Percentiles rank a stretch among this genome's conserved stretches.
phyloP scores from a whole-genome alignment of 2,329 filamentous ascomycete species.

The Phialemoniopsis sp. region DNA sequence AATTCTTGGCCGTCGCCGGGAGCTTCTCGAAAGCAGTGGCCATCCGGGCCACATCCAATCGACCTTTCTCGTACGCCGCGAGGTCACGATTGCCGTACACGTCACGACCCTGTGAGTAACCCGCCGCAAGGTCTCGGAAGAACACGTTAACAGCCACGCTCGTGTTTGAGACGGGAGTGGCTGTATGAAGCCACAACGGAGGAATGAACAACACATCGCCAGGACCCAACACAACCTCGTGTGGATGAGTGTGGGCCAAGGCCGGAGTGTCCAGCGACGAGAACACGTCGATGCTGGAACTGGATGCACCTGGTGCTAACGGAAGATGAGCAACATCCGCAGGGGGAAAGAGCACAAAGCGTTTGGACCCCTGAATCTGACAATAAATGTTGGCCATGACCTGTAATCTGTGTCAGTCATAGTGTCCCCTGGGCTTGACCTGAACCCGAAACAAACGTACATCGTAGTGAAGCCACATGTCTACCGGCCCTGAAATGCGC shows the following conservation, averaged over 20 bases:
- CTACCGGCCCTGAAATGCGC: conserved; percentile 73
- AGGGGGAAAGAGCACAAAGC: conserved; percentile 74
- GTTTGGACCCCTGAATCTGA: conserved; percentile 71
- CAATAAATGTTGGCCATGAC: conserved; percentile 86
- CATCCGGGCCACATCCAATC: conserved; percentile 68
- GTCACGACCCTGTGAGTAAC: conserved; percentile 72
- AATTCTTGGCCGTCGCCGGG: conserved; percentile 62
- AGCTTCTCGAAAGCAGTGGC: conserved; percentile 58
- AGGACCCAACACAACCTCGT: conserved; percentile 60
- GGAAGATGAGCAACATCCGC: conserved; percentile 65
- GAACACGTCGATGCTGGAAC: conserved; percentile 73
- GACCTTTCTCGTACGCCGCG: conserved; percentile 77
- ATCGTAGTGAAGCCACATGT: conserved; percentile 90
- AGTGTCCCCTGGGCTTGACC: neutral
- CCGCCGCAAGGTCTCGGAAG: conserved; percentile 65
- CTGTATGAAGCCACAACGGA: conserved; percentile 79
- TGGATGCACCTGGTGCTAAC: conserved; percentile 74
- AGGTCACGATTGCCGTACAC: conserved; percentile 87
- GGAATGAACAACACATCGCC: conserved; percentile 81
- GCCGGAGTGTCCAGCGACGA: conserved; percentile 32
- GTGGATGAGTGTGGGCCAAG: conserved; percentile 52
- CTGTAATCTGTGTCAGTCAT: conserved; percentile 25
- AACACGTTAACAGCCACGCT: conserved; percentile 89
- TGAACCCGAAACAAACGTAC: conserved; percentile 32
- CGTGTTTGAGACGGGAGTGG: conserved; percentile 49